Evolutionary conservation across 2,329 filamentous ascomycete genomes (phyloP).

Genomic region (Cercospora nicotianae): DNA sequence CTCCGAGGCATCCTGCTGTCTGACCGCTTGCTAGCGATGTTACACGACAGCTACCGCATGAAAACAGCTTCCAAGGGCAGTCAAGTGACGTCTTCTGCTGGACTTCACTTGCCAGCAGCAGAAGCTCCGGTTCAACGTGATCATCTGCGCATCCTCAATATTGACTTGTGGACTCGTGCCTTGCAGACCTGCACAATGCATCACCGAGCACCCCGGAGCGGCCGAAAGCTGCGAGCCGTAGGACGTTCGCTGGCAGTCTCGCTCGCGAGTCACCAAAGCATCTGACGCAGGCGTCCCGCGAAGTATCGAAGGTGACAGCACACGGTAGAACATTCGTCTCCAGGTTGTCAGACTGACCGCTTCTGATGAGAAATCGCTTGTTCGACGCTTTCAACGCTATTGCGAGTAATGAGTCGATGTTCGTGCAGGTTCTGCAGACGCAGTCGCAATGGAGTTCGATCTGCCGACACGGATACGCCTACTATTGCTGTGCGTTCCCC

Average conservation of each 20-base stretch:
- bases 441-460: background rate
- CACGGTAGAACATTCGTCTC: background rate
- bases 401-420: background rate
- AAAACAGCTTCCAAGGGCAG: background rate
- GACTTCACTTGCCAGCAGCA: background rate
- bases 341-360: background rate
- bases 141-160: background rate
- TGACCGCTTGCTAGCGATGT: background rate
- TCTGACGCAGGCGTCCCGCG: background rate
- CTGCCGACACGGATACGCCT: background rate
- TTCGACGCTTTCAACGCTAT: background rate
- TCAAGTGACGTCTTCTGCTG: background rate
- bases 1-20: background rate
- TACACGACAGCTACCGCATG: background rate
- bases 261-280: background rate
- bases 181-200: background rate
- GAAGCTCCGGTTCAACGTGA: background rate
- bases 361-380: background rate
- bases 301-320: background rate
- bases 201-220: background rate
- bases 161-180: background rate
- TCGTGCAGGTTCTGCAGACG: background rate
- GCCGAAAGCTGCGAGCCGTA: background rate
- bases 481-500: background rate
- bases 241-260: background rate